A percentile compares a stretch with the other conserved stretches of the same genome.
phyloP scores from a whole-genome alignment of 23 red algal genomes.

The Agarophyton chilense region DNA sequence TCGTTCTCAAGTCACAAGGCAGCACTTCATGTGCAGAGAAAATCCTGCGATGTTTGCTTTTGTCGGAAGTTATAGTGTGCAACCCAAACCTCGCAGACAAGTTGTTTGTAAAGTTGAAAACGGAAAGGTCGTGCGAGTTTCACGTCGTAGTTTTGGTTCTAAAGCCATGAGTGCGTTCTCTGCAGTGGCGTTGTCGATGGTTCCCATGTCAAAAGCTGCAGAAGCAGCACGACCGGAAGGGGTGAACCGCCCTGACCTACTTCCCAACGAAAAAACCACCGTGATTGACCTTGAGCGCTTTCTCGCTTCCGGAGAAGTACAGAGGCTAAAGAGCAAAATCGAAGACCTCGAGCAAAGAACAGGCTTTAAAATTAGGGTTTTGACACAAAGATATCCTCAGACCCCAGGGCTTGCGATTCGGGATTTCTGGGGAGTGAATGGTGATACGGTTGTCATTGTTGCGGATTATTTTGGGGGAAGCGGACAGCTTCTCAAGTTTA shows the following conservation, averaged over 20 bases:
- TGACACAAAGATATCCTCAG: conserved; percentile 93
- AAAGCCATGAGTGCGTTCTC: not conserved
- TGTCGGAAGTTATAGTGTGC: not conserved
- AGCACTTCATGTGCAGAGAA: not conserved
- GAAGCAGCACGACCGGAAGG: conserved; percentile 70
- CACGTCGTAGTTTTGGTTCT: not conserved
- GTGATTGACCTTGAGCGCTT: conserved; percentile 93
- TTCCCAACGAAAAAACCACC: conserved; percentile 46
- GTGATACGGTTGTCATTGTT: conserved; percentile 93
- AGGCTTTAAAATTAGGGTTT: conserved; percentile 88
- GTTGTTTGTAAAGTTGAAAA: not conserved
- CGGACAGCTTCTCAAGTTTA: conserved; percentile 96
- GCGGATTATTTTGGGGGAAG: conserved; percentile 93
- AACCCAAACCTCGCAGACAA: not conserved
- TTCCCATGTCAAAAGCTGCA: not conserved
- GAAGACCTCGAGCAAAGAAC: conserved; percentile 68
- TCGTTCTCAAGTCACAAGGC: no score
- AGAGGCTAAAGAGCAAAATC: conserved; percentile 56
- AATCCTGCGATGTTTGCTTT: not conserved
- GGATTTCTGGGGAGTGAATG: conserved; percentile 96
- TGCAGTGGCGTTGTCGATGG: not conserved
- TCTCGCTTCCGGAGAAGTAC: conserved; percentile 70
- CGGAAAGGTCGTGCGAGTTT: not conserved
- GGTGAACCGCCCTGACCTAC: conserved; percentile 82
- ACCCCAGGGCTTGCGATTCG: conserved; percentile 91